These are phyloP conservation scores for Naganishia randhawae DNA, from an alignment of 768 basidiomycete genomes.

Conservation along the genomic window DNA sequence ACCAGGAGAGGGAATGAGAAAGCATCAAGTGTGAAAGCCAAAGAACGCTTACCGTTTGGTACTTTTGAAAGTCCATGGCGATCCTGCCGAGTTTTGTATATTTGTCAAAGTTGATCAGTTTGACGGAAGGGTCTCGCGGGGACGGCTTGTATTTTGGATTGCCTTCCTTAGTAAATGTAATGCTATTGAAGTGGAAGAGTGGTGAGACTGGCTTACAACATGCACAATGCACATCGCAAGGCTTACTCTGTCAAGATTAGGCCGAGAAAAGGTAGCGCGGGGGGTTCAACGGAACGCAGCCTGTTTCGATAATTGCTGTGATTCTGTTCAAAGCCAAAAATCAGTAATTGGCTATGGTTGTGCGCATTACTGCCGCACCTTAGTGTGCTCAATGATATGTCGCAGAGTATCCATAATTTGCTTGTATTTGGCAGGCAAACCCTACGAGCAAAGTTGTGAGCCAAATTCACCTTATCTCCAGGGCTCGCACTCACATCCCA, in stretches of 20 bases:
- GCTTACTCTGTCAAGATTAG: slow-evolving; percentile 52
- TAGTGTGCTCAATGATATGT: slow-evolving; percentile 79
- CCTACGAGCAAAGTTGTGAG: slow-evolving; percentile 54
- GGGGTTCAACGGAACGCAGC: slow-evolving; percentile 81
- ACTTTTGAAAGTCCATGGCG: slow-evolving; percentile 61
- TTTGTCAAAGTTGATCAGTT: slow-evolving; percentile 91
- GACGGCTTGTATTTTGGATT: slow-evolving; percentile 81
- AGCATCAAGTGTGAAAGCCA: neutral
- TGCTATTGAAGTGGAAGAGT: slow-evolving; percentile 41
- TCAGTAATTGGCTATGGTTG: slow-evolving; percentile 57
- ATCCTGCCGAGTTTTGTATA: slow-evolving; percentile 86
- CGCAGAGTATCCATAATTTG: slow-evolving; percentile 72
- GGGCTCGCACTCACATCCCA: slow-evolving; percentile 67
- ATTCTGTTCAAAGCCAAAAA: slow-evolving; percentile 56
- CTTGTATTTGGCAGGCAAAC: slow-evolving; percentile 79
- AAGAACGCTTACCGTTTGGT: slow-evolving; percentile 42
- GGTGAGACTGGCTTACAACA: neutral
- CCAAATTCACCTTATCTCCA: neutral
- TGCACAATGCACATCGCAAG: neutral
- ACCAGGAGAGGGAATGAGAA: slow-evolving; percentile 10
- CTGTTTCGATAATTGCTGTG: slow-evolving; percentile 65
- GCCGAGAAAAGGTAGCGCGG: slow-evolving; percentile 94
- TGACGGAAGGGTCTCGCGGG: slow-evolving; percentile 68
- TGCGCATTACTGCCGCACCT: slow-evolving; percentile 50
- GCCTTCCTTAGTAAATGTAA: slow-evolving; percentile 93